Evolutionary conservation across 768 basidiomycete species (phyloP).

Genomic region (Termitomyces sp.): DNA sequence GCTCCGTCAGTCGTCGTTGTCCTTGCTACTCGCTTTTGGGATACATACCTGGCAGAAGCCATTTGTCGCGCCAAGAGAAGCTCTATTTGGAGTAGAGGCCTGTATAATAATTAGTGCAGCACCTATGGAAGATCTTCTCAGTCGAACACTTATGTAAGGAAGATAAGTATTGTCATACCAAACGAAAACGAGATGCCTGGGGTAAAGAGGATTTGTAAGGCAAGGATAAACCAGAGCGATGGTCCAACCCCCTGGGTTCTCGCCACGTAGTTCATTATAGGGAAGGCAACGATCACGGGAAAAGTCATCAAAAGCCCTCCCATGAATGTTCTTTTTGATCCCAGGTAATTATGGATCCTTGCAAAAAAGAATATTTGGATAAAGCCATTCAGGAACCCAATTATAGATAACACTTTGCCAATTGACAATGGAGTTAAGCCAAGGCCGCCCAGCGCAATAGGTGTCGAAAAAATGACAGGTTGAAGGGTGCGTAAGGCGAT

Average conservation of each 20-base stretch:
- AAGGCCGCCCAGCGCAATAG: conserved; percentile 64
- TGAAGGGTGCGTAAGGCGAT: conserved; percentile 65
- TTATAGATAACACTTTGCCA: conserved; percentile 59
- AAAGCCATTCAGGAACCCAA: conserved; percentile 61
- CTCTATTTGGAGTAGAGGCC: conserved; percentile 61
- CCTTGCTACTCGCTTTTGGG: neutral
- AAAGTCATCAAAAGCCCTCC: conserved; percentile 46
- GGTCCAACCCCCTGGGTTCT: conserved; percentile 43
- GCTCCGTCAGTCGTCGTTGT: neutral
- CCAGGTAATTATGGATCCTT: conserved; percentile 54
- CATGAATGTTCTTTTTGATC: conserved; percentile 60
- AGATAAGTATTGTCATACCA: neutral
- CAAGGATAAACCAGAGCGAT: conserved; percentile 49
- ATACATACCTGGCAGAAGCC: conserved; percentile 15
- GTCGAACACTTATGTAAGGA: neutral
- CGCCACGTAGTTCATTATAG: conserved; percentile 57
- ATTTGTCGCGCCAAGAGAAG: conserved; percentile 54
- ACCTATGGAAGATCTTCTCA: conserved; percentile 36
- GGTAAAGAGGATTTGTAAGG: conserved; percentile 45
- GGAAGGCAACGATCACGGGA: conserved; percentile 56
- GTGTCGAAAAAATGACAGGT: conserved; percentile 73
- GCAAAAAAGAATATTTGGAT: conserved; percentile 72
- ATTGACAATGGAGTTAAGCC: conserved; percentile 66
- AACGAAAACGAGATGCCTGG: conserved; percentile 47
- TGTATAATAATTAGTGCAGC: conserved; percentile 70